Evolutionary conservation across 768 basidiomycete species (phyloP), one percentile per base, ranked within the genome.

Genomic region (Boletus sp.): DNA sequence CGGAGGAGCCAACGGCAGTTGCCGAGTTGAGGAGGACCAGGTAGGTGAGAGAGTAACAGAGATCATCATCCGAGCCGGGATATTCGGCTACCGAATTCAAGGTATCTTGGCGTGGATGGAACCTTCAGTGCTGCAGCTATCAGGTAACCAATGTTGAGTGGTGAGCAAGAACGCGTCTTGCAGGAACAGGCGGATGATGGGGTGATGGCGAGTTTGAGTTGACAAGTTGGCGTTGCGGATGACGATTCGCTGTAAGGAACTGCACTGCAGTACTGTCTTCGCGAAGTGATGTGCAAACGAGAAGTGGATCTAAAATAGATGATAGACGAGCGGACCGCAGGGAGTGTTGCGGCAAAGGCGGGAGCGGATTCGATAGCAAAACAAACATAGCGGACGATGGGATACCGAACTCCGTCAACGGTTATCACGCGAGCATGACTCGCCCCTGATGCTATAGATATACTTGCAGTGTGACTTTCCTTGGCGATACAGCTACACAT

Each of bases 401-500:
- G 59, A 54, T 58, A 62, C 40, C 54, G 47, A 58, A 60, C 60
- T 55, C 54, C 41, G 54, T 62, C 53, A 29, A 29, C 30, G 5
- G 54, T 62, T 47, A 69, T 57, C 56, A 58, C 30, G 58, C 55
- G 60, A 62, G 50, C 20, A 51, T 62, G 55, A 55, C 46, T 52
- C 51, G 53, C 47, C 50, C 62, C 42, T 50, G 59, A 54, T 48
- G 56, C n/a, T 58, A 64, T 47, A 52, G 54, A 63, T 57, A 59
- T 61, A 58, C 55, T 69, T 59, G 63, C 59, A 53, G 52, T n/a
- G 58, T 42, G 56, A 50, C 39, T 56, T 47, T 58, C 50, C 58
- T 54, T 55, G 62, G 67, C 44, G 54, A 64, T 64, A 72, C 46
- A 50, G 68, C 54, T 64, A 71, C 57, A 35, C 57, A 44, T 50